Base-by-base conservation (phyloP, 352 stramenopile genomes). In the Phytophthora tubulina region DNA sequence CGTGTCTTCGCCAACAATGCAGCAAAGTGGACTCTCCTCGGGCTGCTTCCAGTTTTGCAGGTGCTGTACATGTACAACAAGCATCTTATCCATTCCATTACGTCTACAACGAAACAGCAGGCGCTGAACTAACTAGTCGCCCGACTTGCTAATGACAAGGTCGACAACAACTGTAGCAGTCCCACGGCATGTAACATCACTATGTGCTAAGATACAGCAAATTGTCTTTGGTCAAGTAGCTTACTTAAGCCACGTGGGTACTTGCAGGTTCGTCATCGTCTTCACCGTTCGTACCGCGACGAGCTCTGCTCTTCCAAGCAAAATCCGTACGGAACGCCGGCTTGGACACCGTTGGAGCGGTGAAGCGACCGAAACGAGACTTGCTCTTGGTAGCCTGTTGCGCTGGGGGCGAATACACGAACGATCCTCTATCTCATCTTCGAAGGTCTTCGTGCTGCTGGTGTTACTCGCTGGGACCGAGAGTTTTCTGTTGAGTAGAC, bases 281-380 rank as follows among this genome's bases (percentile, higher is more conserved):
- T 2, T 56, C 50, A n/a, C 54, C 71, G 48, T 68, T 67, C 35
- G 68, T 76, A 14, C 44, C 54, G 27, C 57, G 68, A 58, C 72
- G 67, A 36, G 53, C 57, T 71, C 42, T 58, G 49, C 72, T 86
- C 63, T 88, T 88, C 79, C 79, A 90, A 10, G 65, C 76, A 39
- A 90, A 90, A 30, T 79, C 79, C 59, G 81, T 78, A 27, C 77
- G 44, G 56, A 90, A 75, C 11, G 79, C 73, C 5, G 66, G 73
- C 42, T 82, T 75, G 31, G 79, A 73, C 45, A 78, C 73, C 9
- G 62, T 71, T 17, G 74, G 69, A 30, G 79, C 73, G 30, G 72
- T 80, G 14, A 89, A 79, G 42, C 79, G 62, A 21, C 81, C 75
- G 14, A 88, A 90, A 42, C 79, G 79, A 44, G 78, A 76, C 69